Base-by-base conservation (phyloP, 2,329 filamentous ascomycete genomes). In the Akanthomyces uredinophilus region DNA sequence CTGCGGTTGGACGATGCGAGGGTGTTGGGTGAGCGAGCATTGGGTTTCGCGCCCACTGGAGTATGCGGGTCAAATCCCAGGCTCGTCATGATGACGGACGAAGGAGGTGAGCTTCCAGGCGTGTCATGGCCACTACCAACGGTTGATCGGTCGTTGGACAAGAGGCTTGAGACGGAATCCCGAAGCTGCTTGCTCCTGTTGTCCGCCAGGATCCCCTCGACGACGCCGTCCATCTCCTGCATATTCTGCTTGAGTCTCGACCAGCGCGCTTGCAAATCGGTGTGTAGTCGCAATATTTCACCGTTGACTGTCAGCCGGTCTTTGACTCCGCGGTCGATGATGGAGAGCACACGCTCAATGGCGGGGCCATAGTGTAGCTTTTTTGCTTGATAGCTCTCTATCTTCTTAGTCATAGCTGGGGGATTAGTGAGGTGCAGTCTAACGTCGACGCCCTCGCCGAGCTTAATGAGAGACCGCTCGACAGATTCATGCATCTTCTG, bases 401-500 rank as follows among this genome's bases (percentile, higher is more conserved):
- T 87, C 74, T 92, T 94, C 77, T 95, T 96, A 64, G 82, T 80
- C 76, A 95, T 83, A 1, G 81, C 79, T 6, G 87, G 79, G 24
- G 86, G 85, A 69, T 90, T 91, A 14, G 87, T 89, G 63, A 92
- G 76, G 66, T 95, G 89, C 69, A 89, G 82, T 8, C 87, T 88
- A 13, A 85, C 81, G 63, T 96, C 91, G 18, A 96, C 80, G 4
- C 87, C 87, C 70, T 96, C 92, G 65, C 85, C 87, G 41, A 99
- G 81, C 75, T 96, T 96, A 52, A 81, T 76, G 63, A 96, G 86
- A 71, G 92, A 96, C 66, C 94, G 85, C 71, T 96, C 91, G 24
- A 98, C 91, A 4, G 93, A 97, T 68, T 96, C 92, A 71, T 92
- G 94, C 92, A 99, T 96, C 78, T 96, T 96, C 68, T 95, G 87